Evolutionary conservation across 139 green algal species (phyloP).

Genomic region (Pleodorina starrii): DNA sequence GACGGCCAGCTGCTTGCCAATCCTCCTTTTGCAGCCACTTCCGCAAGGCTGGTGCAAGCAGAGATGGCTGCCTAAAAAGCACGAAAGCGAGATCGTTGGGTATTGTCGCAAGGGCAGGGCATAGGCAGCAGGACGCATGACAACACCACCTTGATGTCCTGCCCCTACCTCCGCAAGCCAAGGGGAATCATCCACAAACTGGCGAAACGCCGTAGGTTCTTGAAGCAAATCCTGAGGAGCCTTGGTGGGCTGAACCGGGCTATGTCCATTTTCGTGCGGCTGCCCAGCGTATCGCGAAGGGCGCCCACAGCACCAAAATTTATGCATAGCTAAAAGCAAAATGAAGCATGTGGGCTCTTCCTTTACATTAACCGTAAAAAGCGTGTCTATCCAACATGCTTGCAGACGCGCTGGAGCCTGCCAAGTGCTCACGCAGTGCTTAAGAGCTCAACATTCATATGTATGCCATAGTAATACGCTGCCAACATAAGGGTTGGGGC

Average conservation of each 20-base stretch:
- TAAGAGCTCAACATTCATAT: too few relatives aligned
- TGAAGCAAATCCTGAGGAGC: not conserved
- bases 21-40: not conserved
- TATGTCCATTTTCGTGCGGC: not conserved
- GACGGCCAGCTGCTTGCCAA: conserved; percentile 3
- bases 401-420: too few relatives aligned
- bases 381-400: too few relatives aligned
- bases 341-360: too few relatives aligned
- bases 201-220: not conserved
- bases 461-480: too few relatives aligned
- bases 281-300: conserved; percentile 6
- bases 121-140: too few relatives aligned
- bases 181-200: not conserved
- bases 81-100: too few relatives aligned
- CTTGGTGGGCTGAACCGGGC: not conserved
- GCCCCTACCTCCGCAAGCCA: conserved; percentile 4
- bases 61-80: not conserved
- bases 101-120: too few relatives aligned
- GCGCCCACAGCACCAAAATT: conserved; percentile 27
- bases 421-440: too few relatives aligned
- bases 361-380: too few relatives aligned
- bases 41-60: not conserved
- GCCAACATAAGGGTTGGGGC: too few relatives aligned
- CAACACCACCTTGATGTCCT: too few relatives aligned
- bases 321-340: not conserved